Percentiles rank a stretch among this genome's conserved stretches.
phyloP scores from a whole-genome alignment of 140 eudicot species.

The Oenanthe javanica region DNA sequence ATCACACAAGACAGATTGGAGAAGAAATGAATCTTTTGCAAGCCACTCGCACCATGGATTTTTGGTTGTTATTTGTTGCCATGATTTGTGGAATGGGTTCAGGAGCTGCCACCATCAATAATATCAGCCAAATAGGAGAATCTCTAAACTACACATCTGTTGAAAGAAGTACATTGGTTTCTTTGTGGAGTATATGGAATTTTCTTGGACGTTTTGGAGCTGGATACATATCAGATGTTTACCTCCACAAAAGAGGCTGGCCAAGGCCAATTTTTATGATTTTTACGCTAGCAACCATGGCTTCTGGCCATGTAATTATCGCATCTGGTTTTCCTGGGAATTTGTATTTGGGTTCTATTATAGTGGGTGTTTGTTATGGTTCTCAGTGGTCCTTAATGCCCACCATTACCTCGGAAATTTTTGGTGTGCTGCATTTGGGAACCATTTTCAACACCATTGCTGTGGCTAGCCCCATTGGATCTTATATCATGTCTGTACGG shows the following conservation, averaged over 20 bases:
- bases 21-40: slow-evolving; percentile 50
- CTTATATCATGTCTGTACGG: slow-evolving; percentile 67
- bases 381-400: slow-evolving; percentile 96
- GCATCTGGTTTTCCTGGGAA: slow-evolving; percentile 72
- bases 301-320: slow-evolving; percentile 54
- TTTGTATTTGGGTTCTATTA: slow-evolving; percentile 58
- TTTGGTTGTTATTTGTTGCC: slow-evolving; percentile 66
- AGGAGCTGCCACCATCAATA: slow-evolving; percentile 77
- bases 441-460: slow-evolving; percentile 81
- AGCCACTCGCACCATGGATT: slow-evolving; percentile 50
- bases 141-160: slow-evolving; percentile 49
- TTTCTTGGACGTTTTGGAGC: slow-evolving; percentile 86
- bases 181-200: slow-evolving; percentile 95
- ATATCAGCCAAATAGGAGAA: slow-evolving; percentile 72
- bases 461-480: slow-evolving; percentile 79
- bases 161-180: slow-evolving; percentile 56
- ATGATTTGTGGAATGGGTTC: slow-evolving; percentile 89
- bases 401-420: slow-evolving; percentile 73
- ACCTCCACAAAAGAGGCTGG: slow-evolving; percentile 55
- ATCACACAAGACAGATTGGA: not conserved
- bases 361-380: slow-evolving; percentile 81
- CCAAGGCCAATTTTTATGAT: slow-evolving; percentile 63
- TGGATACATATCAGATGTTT: slow-evolving; percentile 65
- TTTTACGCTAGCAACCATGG: slow-evolving; percentile 56
- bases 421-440: slow-evolving; percentile 83